These are phyloP conservation scores for Noccaea bulbosa DNA, from an alignment of 345 rosid species.

Conservation along the genomic window DNA sequence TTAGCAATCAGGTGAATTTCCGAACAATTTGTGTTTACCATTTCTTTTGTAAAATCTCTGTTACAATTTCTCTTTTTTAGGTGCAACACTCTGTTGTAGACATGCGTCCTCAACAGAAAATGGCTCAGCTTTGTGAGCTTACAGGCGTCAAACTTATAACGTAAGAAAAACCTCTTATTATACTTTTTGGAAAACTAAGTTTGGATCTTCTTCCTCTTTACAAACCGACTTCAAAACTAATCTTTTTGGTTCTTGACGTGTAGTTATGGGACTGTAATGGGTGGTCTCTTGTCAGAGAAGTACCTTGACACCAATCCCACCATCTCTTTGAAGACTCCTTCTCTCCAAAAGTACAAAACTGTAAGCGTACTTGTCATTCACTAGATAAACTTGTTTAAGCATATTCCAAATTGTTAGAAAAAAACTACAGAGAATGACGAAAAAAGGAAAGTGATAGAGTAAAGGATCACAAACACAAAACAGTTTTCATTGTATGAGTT, in stretches of 20 bases:
- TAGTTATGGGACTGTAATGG: conserved; percentile 96
- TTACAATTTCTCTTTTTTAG: conserved; percentile 40
- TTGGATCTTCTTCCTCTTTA: conserved; percentile 7
- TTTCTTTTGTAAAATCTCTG: neutral
- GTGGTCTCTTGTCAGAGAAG: conserved; percentile 92
- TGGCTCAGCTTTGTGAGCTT: conserved; percentile 92
- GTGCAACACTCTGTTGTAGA: conserved; percentile 97
- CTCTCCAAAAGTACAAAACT: conserved; percentile 95
- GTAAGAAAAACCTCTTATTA: conserved; percentile 43
- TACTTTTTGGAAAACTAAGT: neutral
- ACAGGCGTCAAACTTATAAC: conserved; percentile 95
- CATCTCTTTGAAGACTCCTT: conserved; percentile 86
- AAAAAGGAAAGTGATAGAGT: too few relatives aligned
- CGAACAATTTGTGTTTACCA: neutral
- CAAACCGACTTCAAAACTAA: neutral
- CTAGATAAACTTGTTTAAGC: neutral
- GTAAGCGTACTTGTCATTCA: conserved; percentile 39
- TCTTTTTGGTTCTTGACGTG: conserved; percentile 33
- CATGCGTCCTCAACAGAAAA: conserved; percentile 93
- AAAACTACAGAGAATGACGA: too few relatives aligned
- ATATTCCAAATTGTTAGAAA: too few relatives aligned
- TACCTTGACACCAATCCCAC: conserved; percentile 82
- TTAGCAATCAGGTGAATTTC: conserved; percentile 83
- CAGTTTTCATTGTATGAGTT: too few relatives aligned
- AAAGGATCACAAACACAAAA: too few relatives aligned